Evolutionary conservation across 148 eudicot species (phyloP).

Genomic region (Nyssa sinensis): DNA sequence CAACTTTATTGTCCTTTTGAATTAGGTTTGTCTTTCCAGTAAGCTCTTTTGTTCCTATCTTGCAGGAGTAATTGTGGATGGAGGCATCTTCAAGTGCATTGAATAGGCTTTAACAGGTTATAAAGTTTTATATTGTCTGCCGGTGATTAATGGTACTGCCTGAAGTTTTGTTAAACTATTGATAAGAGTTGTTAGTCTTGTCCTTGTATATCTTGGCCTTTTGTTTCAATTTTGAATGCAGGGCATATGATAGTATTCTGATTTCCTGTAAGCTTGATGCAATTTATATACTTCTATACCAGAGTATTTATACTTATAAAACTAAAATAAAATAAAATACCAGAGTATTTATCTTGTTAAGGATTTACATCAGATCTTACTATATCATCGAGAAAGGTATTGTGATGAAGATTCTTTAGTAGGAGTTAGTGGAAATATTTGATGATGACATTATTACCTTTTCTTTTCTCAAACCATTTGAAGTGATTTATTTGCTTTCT

Average conservation of each 20-base stretch:
- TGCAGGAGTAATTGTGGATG: neutral
- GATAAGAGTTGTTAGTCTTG: too few species aligned
- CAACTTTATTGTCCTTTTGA: neutral
- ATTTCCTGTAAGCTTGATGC: neutral
- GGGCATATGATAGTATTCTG: too few species aligned
- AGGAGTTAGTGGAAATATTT: too few species aligned
- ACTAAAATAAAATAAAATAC: too few species aligned
- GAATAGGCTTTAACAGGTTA: neutral
- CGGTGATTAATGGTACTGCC: neutral
- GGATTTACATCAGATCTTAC: too few species aligned
- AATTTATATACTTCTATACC: neutral
- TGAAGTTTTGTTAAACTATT: too few species aligned
- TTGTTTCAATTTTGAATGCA: neutral
- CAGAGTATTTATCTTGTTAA: neutral
- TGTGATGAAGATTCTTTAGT: too few species aligned
- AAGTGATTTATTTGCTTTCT: too few species aligned
- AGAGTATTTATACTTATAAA: neutral
- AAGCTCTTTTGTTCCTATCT: neutral
- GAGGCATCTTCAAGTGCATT: neutral
- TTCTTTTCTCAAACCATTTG: too few species aligned
- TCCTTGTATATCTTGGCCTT: too few species aligned
- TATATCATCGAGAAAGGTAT: too few species aligned
- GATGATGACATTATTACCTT: too few species aligned
- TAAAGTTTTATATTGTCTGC: neutral
- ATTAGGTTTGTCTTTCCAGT: neutral